Evolutionary conservation across 2,329 filamentous ascomycete genomes (phyloP).

Genomic region (Blastomyces emzantsi): DNA sequence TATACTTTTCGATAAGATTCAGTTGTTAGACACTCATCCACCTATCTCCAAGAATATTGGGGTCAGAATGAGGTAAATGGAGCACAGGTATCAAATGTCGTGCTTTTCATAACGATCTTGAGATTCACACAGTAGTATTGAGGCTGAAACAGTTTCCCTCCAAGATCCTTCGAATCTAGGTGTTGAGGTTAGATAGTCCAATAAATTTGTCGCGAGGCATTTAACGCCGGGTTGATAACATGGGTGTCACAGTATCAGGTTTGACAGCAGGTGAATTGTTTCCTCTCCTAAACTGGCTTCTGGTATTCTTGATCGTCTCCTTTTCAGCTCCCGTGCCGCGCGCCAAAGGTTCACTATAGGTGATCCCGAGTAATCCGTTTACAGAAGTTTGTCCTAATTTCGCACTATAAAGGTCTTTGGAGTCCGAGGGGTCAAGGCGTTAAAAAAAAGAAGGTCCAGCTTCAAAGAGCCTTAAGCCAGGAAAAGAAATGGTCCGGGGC

Average conservation of each 20-base stretch:
- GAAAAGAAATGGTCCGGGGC: neutral
- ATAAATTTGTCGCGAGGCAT: neutral
- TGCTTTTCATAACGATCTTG: neutral
- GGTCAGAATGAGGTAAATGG: neutral
- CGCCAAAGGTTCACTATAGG: neutral
- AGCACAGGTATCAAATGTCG: neutral
- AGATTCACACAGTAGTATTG: neutral
- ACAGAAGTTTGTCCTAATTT: neutral
- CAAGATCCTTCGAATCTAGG: neutral
- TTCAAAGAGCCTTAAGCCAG: neutral
- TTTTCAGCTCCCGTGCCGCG: neutral
- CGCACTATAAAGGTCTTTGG: neutral
- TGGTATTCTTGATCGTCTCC: neutral
- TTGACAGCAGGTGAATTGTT: neutral
- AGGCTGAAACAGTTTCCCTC: neutral
- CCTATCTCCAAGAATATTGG: neutral
- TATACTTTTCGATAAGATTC: neutral
- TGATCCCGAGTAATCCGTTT: neutral
- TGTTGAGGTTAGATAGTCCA: neutral
- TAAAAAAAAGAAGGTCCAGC: no score
- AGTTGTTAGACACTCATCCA: neutral
- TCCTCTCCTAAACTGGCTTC: neutral
- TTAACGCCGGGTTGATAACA: neutral
- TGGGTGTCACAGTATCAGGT: neutral
- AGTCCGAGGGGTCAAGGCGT: neutral